Evolutionary conservation across 805 yeast genomes (phyloP), one percentile per base, ranked within the genome.

Genomic region (Zygotorulaspora sp.): DNA sequence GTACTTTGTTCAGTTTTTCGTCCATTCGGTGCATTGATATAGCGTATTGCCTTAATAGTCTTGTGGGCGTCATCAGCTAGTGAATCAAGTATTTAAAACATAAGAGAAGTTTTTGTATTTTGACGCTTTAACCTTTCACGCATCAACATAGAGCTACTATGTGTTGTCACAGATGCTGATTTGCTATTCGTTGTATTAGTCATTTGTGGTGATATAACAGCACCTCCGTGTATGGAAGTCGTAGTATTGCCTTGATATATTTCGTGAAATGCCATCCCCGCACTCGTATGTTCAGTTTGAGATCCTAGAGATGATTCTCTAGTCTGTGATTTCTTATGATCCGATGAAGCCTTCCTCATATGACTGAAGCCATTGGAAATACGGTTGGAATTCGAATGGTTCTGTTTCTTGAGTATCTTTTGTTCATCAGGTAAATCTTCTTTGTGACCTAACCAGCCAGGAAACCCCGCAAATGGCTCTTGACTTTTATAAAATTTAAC

Each of bases 401-500:
- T 25, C 41, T 59, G 64, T 33, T 52, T 59, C 41, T 42, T 48
- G 11, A 57, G 33, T 4, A 56, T 47, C 39, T 58, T 54, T 31
- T 59, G 58, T 36, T 61, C 62, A 30, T 59, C 52, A 11, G 63
- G 58, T 7, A 57, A 30, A 5, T 61, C 63, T 25, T 58, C 61
- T 18, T 55, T 57, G 32, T 60, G 59, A 4, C 66, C 67, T 20
- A 62, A 37, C 67, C 67, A 62, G 2, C 55, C 60, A 6, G 67
- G 67, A 18, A 58, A 59, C 2, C 66, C 66, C 21, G 56, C 53
- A 34, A 60, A 60, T 1, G 61, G 62, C 24, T 53, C 60, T 30
- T 53, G 57, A 11, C 44, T 50, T 32, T 57, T 44, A 44, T 71
- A 72, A 50, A 54, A 67, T 34, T 62, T 58, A 8, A 68, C 66